Conservation (phyloP, 2,329 filamentous ascomycete species). For the Ophiostoma pallidulum region DNA sequence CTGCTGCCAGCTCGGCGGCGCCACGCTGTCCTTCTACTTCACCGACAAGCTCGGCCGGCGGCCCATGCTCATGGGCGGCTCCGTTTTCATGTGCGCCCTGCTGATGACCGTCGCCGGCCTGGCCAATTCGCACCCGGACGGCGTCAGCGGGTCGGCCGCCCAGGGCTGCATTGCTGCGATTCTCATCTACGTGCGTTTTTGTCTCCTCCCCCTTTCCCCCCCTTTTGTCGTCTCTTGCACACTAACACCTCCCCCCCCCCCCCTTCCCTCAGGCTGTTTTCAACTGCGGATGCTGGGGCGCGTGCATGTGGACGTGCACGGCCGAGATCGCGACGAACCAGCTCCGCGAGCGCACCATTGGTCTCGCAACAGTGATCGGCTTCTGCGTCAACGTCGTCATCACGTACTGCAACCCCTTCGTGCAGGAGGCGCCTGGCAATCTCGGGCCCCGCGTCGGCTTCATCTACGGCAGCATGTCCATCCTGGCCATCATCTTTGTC, state of each 20-base stretch:
- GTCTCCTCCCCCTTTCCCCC: no score
- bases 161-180: no score
- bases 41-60: background rate
- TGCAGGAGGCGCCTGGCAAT: constrained; percentile 12
- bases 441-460: constrained; percentile 18
- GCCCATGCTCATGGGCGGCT: background rate
- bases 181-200: no score
- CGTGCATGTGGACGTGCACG: background rate
- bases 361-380: background rate
- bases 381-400: constrained; percentile 9
- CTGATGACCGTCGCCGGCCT: background rate
- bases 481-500: background rate
- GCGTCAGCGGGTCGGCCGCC: background rate
- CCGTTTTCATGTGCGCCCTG: background rate
- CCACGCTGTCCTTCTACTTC: background rate
- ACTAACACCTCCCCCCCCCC: no score
- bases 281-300: background rate
- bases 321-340: constrained; percentile 1
- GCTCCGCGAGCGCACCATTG: background rate
- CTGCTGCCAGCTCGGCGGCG: background rate
- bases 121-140: background rate
- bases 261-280: background rate
- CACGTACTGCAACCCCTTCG: constrained; percentile 16
- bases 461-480: constrained; percentile 18
- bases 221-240: no score